A percentile compares a stretch with the other conserved stretches of the same genome.
Conservation (phyloP, 345 rosid genomes). For the Reutealis trisperma region DNA sequence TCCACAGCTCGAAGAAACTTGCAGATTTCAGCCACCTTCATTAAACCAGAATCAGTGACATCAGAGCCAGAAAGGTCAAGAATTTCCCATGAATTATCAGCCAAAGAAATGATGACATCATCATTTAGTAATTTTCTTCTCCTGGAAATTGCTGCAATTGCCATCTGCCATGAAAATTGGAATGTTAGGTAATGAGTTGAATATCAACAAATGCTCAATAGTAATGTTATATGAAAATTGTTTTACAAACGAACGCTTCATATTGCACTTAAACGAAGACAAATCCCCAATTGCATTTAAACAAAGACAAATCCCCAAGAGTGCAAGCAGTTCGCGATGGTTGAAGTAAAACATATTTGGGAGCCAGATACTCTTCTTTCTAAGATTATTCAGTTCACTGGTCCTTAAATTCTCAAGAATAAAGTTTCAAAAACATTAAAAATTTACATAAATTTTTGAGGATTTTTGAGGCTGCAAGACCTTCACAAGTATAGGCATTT, state of each 20-base stretch:
- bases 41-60: constrained; percentile 65
- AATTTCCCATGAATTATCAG: constrained; percentile 81
- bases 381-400: too few species aligned
- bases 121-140: constrained; percentile 72
- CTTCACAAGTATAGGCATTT: too few species aligned
- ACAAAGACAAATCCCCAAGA: too few species aligned
- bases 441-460: too few species aligned
- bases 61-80: constrained; percentile 82
- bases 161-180: constrained; percentile 39
- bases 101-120: constrained; percentile 56
- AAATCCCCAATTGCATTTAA: not conserved
- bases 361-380: too few species aligned
- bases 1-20: constrained; percentile 74
- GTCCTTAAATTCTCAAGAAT: too few species aligned
- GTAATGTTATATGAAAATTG: not conserved
- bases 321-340: too few species aligned
- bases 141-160: constrained; percentile 75
- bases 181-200: not conserved
- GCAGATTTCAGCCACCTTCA: constrained; percentile 58
- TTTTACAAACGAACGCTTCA: not conserved
- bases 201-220: too few species aligned
- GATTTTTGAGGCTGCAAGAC: too few species aligned
- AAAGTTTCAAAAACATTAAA: too few species aligned
- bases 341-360: too few species aligned
- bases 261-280: not conserved